Percentiles rank a stretch among this genome's conserved stretches.
These are phyloP conservation scores for Rhodotorula sp. DNA, from an alignment of 1,284 basidiomycete genomes.

Conservation along the genomic window DNA sequence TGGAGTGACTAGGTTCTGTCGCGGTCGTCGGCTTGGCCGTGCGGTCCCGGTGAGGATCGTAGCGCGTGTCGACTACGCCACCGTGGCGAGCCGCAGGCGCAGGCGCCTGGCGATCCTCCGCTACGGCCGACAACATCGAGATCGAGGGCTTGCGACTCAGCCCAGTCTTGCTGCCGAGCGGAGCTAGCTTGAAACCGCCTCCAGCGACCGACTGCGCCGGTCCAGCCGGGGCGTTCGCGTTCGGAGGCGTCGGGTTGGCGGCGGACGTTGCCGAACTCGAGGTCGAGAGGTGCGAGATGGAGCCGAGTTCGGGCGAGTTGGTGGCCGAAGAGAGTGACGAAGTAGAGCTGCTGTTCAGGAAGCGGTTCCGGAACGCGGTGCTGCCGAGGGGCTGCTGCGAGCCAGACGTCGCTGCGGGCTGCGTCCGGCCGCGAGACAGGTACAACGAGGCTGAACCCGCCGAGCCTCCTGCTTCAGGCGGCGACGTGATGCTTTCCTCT, in stretches of 20 bases:
- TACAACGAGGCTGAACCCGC: not conserved
- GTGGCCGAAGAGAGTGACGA: not conserved
- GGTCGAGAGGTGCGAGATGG: not conserved
- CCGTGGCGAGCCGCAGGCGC: not conserved
- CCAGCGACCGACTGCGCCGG: not conserved
- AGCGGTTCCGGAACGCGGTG: slow-evolving; percentile 34
- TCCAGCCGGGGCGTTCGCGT: not conserved
- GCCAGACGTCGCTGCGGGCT: not conserved
- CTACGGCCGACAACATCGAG: slow-evolving; percentile 16
- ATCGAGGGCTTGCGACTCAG: slow-evolving; percentile 23
- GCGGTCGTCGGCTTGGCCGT: slow-evolving; percentile 5
- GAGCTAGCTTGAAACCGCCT: slow-evolving; percentile 16
- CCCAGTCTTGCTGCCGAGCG: slow-evolving; percentile 10
- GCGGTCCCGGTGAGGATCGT: not conserved
- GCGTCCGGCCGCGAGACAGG: not conserved
- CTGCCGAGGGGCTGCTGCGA: slow-evolving; percentile 20
- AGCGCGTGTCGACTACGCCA: slow-evolving; percentile 9
- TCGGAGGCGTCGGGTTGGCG: not conserved
- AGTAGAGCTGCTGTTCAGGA: slow-evolving; percentile 22
- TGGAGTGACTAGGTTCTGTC: not conserved
- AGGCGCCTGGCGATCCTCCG: not conserved
- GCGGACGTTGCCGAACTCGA: not conserved
- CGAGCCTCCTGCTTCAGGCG: not conserved
- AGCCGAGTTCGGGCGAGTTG: slow-evolving; percentile 25
- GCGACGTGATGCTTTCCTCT: not conserved